Evolutionary conservation across 2,329 filamentous ascomycete genomes (phyloP), one percentile per base, ranked within the genome.

Genomic region (Ophiosphaerella narmari): DNA sequence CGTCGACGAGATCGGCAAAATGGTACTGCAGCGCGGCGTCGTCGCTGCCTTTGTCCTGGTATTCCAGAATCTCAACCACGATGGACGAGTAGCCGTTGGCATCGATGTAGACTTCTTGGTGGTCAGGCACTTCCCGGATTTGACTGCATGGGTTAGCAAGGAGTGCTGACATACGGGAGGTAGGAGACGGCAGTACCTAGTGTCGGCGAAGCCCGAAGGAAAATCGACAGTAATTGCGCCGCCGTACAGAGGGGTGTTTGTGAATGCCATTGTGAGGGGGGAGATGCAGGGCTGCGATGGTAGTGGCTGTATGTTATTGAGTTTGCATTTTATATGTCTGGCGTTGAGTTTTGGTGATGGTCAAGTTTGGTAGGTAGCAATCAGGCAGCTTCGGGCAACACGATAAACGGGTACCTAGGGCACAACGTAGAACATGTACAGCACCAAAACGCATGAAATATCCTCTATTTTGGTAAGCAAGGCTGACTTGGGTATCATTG

Each of bases 51-150:
- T 84, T 78, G 4, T 82, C 82, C 18, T 96, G 87, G 48, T 89
- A 88, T 77, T 97, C 88, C 46, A 89, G 88, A 66, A 97, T 90
- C 66, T 97, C 93, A 73, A 97, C 83, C 63, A 96, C 92, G 71
- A 96, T 86, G 75, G 84, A 91, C 3, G 90, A 90, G 73, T 92
- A 92, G 42, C 91, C 91, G 55, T 88, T 82, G 57, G 84, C 82
- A 70, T 95, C 91, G 66, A 97, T 87, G 77, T 86, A 96, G 62
- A 97, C 88, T 79, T 97, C 93, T 77, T 97, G 92, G 73, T 95
- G 89, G 71, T 93, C 87, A 43, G 89, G 89, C 5, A 92, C 85
- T 75, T 91, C 83, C 57, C 89, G 86, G 61, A 91, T 81, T 46
- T 82, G 82, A 76, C 88, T 90, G 58, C 39, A 9, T 39, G 7